Base-by-base conservation (phyloP, 345 rosid genomes). In the Luvunga scandens region DNA sequence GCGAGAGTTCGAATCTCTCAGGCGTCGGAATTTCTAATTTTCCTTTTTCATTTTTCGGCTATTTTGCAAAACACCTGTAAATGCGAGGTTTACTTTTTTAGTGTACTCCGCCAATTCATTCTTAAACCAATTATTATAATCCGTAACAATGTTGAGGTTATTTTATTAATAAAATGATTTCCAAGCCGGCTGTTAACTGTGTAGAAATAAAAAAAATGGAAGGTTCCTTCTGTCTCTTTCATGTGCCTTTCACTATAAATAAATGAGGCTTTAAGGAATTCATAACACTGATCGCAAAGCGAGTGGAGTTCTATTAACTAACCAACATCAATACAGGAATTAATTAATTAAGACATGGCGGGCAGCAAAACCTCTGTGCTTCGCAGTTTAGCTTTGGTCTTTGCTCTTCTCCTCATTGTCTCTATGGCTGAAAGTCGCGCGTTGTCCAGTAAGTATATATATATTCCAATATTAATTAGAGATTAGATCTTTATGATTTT, bases 1-100 rank as follows among this genome's bases (percentile, higher is more conserved):
- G 92, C 93, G 92, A 86, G 91, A 90, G 90, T 88, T 90, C 90
- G 90, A 90, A 89, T 88, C 90, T 88, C 87, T 88, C 87, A 87
- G 95, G 91, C 90, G 91, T 66, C 79, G 79, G 7, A 5, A 8
- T 53, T 45, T 13, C 5, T 1, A 13, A 45, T 0, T 0, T 42
- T 2, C 2, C n/a, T n/a, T n/a, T n/a, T n/a, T n/a, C n/a, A n/a
- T 13, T 13, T 45, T 45, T 45, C 16, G 2, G 0, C 55, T 48
- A 12, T 48, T 48, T 48, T 13, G 55, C 3, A 48, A 1, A 13
- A 14, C 19, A 0, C 55, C 0, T 0, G 55, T 45, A 45, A 48
- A 48, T 12, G 55, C 19, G 3, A 48, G 19, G 19, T 12, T 48
- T 0, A 48, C 14, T 60, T 39, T 39, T 36, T 4, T 21, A 10